A percentile compares a stretch with the other conserved stretches of the same genome.
These are phyloP conservation scores for Linderina pennispora DNA, from an alignment of 192 early-diverging fungal species.

Conservation along the genomic window DNA sequence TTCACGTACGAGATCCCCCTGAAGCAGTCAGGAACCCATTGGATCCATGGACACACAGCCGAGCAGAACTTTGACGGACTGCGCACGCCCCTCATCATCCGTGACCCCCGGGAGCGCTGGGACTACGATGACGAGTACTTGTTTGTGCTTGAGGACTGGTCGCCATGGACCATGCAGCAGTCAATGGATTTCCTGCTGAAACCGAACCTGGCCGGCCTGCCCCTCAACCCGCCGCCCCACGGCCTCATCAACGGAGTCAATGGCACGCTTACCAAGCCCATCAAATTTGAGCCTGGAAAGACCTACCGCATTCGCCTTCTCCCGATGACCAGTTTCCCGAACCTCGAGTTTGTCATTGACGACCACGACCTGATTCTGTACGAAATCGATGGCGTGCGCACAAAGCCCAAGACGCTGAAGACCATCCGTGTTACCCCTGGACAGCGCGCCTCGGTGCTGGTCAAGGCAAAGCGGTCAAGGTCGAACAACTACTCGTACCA, in stretches of 20 bases:
- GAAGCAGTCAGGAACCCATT: constrained; percentile 71
- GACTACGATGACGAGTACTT: constrained; percentile 57
- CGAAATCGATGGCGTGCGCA: constrained; percentile 69
- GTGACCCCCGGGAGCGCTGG: constrained; percentile 48
- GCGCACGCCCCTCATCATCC: constrained; percentile 64
- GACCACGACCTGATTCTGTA: constrained; percentile 69
- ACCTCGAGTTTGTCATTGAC: constrained; percentile 70
- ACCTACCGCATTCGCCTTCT: constrained; percentile 77
- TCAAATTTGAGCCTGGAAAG: constrained; percentile 65
- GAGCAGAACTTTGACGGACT: constrained; percentile 79
- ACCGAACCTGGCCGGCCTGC: constrained; percentile 49
- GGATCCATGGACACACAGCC: constrained; percentile 67
- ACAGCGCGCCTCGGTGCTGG: constrained; percentile 74
- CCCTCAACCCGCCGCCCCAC: constrained; percentile 47
- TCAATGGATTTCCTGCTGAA: constrained; percentile 41
- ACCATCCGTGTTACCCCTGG: constrained; percentile 58
- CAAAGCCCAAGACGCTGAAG: constrained; percentile 49
- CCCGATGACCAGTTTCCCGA: constrained; percentile 62
- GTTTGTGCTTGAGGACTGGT: constrained; percentile 66
- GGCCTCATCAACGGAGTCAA: constrained; percentile 69
- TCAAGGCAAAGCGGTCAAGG: too few species aligned
- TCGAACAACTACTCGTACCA: constrained; percentile 62
- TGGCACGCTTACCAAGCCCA: constrained; percentile 23
- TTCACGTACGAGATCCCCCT: constrained; percentile 65
- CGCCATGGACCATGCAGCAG: constrained; percentile 47